Conservation (phyloP, 1,284 basidiomycete genomes). For the Coniferiporia sulphurascens region DNA sequence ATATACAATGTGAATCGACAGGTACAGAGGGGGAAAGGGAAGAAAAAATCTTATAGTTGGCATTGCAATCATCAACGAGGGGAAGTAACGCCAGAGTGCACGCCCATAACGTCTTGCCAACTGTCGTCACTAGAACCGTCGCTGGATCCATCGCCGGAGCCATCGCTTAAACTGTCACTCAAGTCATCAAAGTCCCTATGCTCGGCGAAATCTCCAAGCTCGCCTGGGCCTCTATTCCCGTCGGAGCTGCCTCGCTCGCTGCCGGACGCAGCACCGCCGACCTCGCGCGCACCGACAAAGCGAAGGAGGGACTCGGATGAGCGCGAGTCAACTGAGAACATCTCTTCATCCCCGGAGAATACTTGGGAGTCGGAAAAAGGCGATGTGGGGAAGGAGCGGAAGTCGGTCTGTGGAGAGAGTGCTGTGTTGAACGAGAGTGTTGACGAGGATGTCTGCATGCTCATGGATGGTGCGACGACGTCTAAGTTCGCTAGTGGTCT, state of each 20-base stretch:
- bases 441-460: not conserved
- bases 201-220: not conserved
- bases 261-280: not conserved
- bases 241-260: too few species aligned
- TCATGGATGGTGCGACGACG: not conserved
- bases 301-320: not conserved
- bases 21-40: not conserved
- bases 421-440: constrained; percentile 4
- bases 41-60: not conserved
- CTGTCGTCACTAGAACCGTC: not conserved
- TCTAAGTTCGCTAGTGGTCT: not conserved
- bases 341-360: constrained; percentile 6
- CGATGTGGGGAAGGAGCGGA: constrained; percentile 9
- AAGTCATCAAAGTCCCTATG: not conserved
- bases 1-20: not conserved
- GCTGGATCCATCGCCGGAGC: not conserved
- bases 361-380: constrained; percentile 7
- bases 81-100: not conserved
- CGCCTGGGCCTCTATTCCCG: too few species aligned
- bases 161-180: constrained; percentile 3
- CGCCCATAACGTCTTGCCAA: constrained; percentile 1
- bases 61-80: constrained; percentile 1
- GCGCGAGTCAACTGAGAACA: constrained; percentile 1
- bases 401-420: constrained; percentile 3
- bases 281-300: not conserved